Evolutionary conservation across 306 rosid genomes (phyloP), one percentile per base, ranked within the genome.

Genomic region (Dalbergia cultrata): DNA sequence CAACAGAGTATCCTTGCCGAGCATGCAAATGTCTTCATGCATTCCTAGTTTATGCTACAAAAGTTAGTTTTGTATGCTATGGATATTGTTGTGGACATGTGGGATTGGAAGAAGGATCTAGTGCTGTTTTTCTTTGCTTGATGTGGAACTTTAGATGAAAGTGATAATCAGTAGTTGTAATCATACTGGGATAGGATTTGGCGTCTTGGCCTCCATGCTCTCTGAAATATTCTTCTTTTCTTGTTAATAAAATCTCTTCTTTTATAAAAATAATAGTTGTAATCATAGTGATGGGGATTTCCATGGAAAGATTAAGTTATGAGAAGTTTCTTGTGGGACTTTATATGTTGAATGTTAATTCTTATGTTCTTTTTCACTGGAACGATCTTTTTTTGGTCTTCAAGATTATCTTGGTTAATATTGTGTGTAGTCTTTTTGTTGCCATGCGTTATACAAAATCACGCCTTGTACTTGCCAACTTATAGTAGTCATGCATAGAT

Each of bases 311-410:
- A 35, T 13, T 64, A 62, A 61, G 58, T 19, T 43, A 45, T 53
- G 63, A 13, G 57, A 77, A 66, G 39, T 68, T 69, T 68, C 56
- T 78, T 61, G 26, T 5, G 13, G 81, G 57, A 41, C 50, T 69
- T 49, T 59, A 60, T 75, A 50, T 50, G 72, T 60, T 75, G 73
- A 53, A 61, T 47, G 69, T 26, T 34, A 26, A 34, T 67, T 75
- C 49, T 22, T 41, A 45, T 77, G 73, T 70, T 43, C 14, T 19
- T 77, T 76, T 58, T 62, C 56, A 53, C 65, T 49, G 33, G 2
- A 21, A 33, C 41, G 67, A 45, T 70, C 62, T 13, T 58, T 78
- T 14, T 45, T 21, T 43, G 52, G 45, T 68, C 41, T 31, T 43
- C 61, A 44, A 26, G 57, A 53, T n/a, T 70, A 31, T 69, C n/a